These are phyloP conservation scores for Yamadazyma sp. DNA, from an alignment of 1,139 yeast species.

Conservation along the genomic window DNA sequence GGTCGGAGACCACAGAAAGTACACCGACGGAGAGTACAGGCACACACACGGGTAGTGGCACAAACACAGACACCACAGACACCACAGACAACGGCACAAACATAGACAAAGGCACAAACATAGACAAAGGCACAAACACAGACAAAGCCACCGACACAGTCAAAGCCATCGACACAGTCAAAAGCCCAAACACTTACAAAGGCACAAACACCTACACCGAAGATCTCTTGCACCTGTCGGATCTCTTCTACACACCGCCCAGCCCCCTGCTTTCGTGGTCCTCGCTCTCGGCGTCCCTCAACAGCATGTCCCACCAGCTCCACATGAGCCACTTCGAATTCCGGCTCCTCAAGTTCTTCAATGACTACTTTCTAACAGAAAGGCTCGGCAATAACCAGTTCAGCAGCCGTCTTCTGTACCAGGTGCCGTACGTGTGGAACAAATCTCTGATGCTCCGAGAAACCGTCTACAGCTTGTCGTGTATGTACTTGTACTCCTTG, in stretches of 20 bases:
- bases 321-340: constrained; percentile 26
- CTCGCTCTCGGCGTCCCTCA: constrained; percentile 5
- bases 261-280: no score
- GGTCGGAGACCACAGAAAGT: background rate
- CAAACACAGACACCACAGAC: background rate
- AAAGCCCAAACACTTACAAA: background rate
- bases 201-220: background rate
- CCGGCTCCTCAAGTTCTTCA: constrained; percentile 28
- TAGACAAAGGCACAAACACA: background rate
- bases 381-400: constrained; percentile 19
- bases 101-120: background rate
- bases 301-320: constrained; percentile 17
- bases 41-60: background rate
- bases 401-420: constrained; percentile 20
- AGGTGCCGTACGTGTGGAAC: constrained; percentile 23
- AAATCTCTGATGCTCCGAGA: constrained; percentile 19
- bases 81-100: background rate
- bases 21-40: background rate
- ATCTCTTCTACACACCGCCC: no score
- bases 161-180: no score
- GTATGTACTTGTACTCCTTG: constrained; percentile 16
- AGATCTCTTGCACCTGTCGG: no score
- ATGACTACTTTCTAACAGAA: constrained; percentile 20
- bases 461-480: constrained; percentile 18
- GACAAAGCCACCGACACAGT: no score